phyloP scores from a whole-genome alignment of 2,329 filamentous ascomycete genomes.

The Neonectria ditissima region DNA sequence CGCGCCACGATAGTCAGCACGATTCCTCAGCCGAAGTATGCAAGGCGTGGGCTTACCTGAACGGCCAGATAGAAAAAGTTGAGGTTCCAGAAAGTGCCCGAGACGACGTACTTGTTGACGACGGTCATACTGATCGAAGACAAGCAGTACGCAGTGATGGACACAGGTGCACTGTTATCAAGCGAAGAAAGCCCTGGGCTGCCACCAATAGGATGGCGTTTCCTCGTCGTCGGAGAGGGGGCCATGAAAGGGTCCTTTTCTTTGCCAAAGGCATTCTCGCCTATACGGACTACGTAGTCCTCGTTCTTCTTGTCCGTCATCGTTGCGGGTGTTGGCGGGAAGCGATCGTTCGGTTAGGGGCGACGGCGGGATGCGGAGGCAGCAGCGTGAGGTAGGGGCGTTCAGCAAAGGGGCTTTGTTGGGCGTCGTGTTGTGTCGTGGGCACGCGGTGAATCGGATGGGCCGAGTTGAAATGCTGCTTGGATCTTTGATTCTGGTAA shows the following conservation, averaged over 20 bases:
- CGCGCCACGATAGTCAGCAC: conserved; percentile 20
- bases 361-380: conserved; percentile 12
- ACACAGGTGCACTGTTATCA: conserved; percentile 81
- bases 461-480: neutral
- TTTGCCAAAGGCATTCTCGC: conserved; percentile 65
- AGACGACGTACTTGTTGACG: conserved; percentile 99
- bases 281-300: conserved; percentile 79
- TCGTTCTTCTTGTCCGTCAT: conserved; percentile 95
- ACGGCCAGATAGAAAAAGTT: conserved; percentile 95
- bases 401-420: neutral
- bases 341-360: conserved; percentile 38
- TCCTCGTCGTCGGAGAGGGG: conserved; percentile 34
- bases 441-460: neutral
- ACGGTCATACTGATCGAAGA: conserved; percentile 99
- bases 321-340: conserved; percentile 39
- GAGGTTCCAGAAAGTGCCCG: conserved; percentile 90
- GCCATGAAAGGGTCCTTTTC: conserved; percentile 65
- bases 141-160: conserved; percentile 90
- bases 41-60: conserved; percentile 73
- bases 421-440: neutral
- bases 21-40: neutral
- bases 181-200: conserved; percentile 54
- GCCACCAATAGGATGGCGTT: conserved; percentile 28
- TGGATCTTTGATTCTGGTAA: neutral
- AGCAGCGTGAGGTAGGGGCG: neutral